These are phyloP conservation scores for Ploettnerulaceae sp. DNA, from an alignment of 2,329 filamentous ascomycete species.

Conservation along the genomic window DNA sequence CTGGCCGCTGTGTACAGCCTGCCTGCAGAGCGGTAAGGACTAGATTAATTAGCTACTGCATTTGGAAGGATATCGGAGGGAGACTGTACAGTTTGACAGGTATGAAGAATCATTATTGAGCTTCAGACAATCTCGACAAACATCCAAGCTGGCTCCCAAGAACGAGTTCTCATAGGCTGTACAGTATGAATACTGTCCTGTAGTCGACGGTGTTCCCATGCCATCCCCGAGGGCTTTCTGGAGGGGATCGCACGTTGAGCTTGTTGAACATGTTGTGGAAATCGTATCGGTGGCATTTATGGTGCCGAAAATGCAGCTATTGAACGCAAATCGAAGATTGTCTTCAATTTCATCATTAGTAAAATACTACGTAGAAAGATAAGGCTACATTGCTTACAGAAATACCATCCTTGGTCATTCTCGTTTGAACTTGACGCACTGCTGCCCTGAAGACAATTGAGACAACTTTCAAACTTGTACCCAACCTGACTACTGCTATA, in stretches of 20 bases:
- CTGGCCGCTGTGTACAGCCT: conserved; percentile 28
- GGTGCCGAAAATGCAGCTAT: conserved; percentile 28
- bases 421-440: conserved; percentile 20
- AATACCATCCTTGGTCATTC: conserved; percentile 30
- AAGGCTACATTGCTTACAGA: conserved; percentile 25
- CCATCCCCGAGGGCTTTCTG: conserved; percentile 24
- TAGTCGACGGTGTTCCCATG: conserved; percentile 21
- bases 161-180: conserved; percentile 22
- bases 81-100: conserved; percentile 24
- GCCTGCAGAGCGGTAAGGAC: conserved; percentile 28
- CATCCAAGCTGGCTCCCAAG: conserved; percentile 20
- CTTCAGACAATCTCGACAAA: conserved; percentile 17
- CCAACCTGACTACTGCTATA: conserved; percentile 25
- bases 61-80: background rate
- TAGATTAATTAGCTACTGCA: conserved; percentile 10
- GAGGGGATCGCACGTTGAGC: conserved; percentile 25
- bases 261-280: conserved; percentile 26
- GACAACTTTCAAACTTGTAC: conserved; percentile 27
- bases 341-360: conserved; percentile 21
- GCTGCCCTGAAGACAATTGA: conserved; percentile 31
- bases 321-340: conserved; percentile 30
- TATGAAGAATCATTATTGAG: conserved; percentile 15
- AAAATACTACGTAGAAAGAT: background rate
- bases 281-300: conserved; percentile 23
- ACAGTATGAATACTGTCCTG: conserved; percentile 29